A percentile compares a stretch with the other conserved stretches of the same genome.
Evolutionary conservation across 2,329 filamentous ascomycete genomes (phyloP).

Genomic region (Aureobasidium melanogenum): DNA sequence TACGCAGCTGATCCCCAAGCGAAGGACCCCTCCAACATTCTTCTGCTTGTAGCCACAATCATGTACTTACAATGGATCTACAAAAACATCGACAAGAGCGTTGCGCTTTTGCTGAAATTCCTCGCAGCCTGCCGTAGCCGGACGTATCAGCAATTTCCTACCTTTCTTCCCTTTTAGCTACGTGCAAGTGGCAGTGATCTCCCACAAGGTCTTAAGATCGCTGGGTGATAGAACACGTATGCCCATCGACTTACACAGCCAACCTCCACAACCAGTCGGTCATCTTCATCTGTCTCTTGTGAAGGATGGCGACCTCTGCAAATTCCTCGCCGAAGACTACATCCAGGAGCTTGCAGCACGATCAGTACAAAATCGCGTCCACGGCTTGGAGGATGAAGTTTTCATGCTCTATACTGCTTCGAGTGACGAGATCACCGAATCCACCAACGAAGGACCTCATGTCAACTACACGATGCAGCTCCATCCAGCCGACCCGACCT

Average conservation of each 20-base stretch:
- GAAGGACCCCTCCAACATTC: background rate
- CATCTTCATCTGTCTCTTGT: slow-evolving; percentile 25
- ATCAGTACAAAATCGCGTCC: slow-evolving; percentile 23
- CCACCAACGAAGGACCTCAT: slow-evolving; percentile 1
- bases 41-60: background rate
- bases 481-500: background rate
- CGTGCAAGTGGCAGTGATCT: slow-evolving; percentile 33
- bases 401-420: background rate
- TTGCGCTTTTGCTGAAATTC: background rate
- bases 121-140: slow-evolving; percentile 19
- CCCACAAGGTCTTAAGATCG: slow-evolving; percentile 34
- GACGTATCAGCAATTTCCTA: slow-evolving; percentile 33
- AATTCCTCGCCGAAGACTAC: slow-evolving; percentile 25
- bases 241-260: slow-evolving; percentile 24
- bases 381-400: background rate
- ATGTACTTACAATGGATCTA: background rate
- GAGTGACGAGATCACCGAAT: background rate
- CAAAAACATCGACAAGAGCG: background rate
- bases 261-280: slow-evolving; percentile 25
- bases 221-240: slow-evolving; percentile 19
- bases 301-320: slow-evolving; percentile 26
- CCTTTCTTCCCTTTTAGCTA: slow-evolving; percentile 36
- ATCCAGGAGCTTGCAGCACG: slow-evolving; percentile 27
- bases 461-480: slow-evolving; percentile 10
- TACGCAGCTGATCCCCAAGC: background rate